Percentiles rank a stretch among this genome's conserved stretches.
Conservation (phyloP, 164 flowering plant species). For the Kalanchoe fedtschenkoi region DNA sequence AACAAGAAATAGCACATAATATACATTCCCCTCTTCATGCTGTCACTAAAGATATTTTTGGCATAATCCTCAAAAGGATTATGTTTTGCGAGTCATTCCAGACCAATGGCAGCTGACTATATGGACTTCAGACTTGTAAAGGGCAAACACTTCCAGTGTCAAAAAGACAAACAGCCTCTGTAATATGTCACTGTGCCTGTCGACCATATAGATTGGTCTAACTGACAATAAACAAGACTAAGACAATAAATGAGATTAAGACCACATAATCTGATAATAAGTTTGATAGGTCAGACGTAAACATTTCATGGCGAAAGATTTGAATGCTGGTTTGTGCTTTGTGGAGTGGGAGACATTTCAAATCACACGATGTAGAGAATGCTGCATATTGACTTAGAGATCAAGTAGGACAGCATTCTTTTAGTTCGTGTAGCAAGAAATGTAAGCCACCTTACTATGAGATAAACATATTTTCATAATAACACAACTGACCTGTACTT, state of each 20-base stretch:
- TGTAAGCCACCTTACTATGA: background rate
- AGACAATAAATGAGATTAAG: background rate
- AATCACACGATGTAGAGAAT: background rate
- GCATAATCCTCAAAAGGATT: no score
- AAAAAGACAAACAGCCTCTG: no score
- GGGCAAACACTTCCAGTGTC: no score
- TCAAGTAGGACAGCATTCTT: background rate
- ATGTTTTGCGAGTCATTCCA: no score
- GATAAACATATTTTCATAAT: background rate
- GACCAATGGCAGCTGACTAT: no score
- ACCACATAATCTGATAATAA: background rate
- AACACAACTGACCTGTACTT: conserved; percentile 64
- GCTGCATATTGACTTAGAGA: background rate
- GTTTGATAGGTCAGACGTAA: background rate
- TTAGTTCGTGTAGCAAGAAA: no score
- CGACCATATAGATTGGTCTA: background rate
- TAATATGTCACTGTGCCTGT: background rate
- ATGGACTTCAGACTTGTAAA: no score
- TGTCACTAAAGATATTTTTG: no score
- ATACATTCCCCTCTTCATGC: no score
- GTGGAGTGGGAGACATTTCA: background rate
- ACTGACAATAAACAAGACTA: background rate
- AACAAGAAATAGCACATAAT: no score
- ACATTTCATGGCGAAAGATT: background rate
- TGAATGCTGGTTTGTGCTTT: background rate